Evolutionary conservation across 768 basidiomycete genomes (phyloP), one percentile per base, ranked within the genome.

Genomic region (Tricholoma flavovirens): DNA sequence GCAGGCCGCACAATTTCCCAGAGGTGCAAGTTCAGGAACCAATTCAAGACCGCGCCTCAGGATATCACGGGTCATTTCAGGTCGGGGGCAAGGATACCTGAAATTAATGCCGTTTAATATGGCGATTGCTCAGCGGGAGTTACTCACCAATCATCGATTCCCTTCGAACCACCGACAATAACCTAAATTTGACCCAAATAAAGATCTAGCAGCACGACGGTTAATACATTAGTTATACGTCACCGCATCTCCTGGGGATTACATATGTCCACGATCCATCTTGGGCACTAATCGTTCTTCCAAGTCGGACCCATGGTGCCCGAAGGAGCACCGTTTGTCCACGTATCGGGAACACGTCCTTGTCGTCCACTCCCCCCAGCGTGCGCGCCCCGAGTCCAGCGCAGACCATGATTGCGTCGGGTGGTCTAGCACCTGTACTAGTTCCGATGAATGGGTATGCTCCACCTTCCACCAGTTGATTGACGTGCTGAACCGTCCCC

Each of bases 361-460:
- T 73, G 66, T 94, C 92, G 59, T 91, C 84, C 5, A 93, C 83
- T 2, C 90, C 91, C 4, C 86, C 78, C 42, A 94, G 73, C 10
- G 79, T 80, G 46, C 80, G 76, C 8, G 90, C 83, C 8, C 87
- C 87, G 9, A 92, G 71, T 1, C 89, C 90, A 0, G 80, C 76
- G 62, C 88, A 90, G 4, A 84, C 77, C 5, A 92, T 67, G 11
- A 91, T 65, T 1, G 81, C 87, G 42, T 83, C 76, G 0, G 71
- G 73, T 29, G 67, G 52, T 4, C 66, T 55, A 1, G 67, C 60
- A 8, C 33, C 53, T 45, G 63, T 58, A 7, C 36, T 49, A 10
- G 57, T 43, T 7, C 60, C 63, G n/a, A 56, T 58, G 50, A 72
- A 69, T 17, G 72, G 66, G 4, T 63, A 64, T 2, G 67, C 66